phyloP scores from a whole-genome alignment of 805 yeast species.

The Myxozyma udenii region DNA sequence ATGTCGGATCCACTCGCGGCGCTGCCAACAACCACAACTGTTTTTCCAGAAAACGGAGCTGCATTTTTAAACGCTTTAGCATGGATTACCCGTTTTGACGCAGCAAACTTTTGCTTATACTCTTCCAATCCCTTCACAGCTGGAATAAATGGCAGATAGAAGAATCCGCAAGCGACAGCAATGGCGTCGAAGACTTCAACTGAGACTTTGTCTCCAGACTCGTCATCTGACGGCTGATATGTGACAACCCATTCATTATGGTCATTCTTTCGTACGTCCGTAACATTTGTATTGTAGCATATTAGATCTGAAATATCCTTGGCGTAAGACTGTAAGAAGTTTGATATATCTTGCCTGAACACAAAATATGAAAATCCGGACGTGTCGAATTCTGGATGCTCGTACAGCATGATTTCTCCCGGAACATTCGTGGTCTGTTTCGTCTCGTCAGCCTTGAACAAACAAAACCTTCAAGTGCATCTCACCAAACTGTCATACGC shows the following conservation, averaged over 20 bases:
- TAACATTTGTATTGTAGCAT: slow-evolving; percentile 49
- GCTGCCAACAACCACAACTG: slow-evolving; percentile 67
- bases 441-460: background rate
- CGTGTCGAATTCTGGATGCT: slow-evolving; percentile 47
- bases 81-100: slow-evolving; percentile 46
- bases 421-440: slow-evolving; percentile 59
- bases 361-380: slow-evolving; percentile 51
- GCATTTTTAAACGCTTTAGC: slow-evolving; percentile 55
- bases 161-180: slow-evolving; percentile 63
- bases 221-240: slow-evolving; percentile 13
- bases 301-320: slow-evolving; percentile 44
- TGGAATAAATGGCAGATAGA: slow-evolving; percentile 61
- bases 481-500: slow-evolving; percentile 57
- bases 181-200: slow-evolving; percentile 53
- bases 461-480: background rate
- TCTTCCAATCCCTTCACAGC: slow-evolving; percentile 51
- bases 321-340: slow-evolving; percentile 59
- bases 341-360: slow-evolving; percentile 54
- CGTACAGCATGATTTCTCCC: slow-evolving; percentile 62
- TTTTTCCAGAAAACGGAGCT: slow-evolving; percentile 44
- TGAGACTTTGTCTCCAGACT: background rate
- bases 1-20: slow-evolving; percentile 76
- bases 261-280: slow-evolving; percentile 40
- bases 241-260: slow-evolving; percentile 47
- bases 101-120: slow-evolving; percentile 47